Evolutionary conservation across 116 monocot genomes (phyloP).

Genomic region (Papilionanthe hybrid): DNA sequence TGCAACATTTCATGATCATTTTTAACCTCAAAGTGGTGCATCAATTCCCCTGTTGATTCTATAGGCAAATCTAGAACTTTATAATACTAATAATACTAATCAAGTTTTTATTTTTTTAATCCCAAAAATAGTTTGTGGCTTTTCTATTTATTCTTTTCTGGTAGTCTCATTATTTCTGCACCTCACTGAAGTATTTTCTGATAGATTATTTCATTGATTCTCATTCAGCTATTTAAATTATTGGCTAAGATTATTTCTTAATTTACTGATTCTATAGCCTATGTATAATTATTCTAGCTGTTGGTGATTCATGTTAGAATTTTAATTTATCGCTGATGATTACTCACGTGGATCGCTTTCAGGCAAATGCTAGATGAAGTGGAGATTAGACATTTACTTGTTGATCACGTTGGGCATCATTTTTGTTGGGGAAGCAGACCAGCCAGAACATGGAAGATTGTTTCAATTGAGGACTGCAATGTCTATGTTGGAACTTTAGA

Average conservation of each 20-base stretch:
- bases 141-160: background rate
- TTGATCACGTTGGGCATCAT: slow-evolving; percentile 84
- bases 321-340: slow-evolving; percentile 4
- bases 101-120: background rate
- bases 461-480: slow-evolving; percentile 89
- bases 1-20: background rate
- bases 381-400: slow-evolving; percentile 79
- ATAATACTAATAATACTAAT: background rate
- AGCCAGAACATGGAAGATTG: slow-evolving; percentile 80
- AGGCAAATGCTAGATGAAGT: slow-evolving; percentile 88
- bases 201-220: background rate
- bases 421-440: slow-evolving; percentile 92
- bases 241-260: background rate
- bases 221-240: background rate
- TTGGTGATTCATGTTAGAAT: background rate
- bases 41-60: background rate
- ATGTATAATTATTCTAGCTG: background rate
- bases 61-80: background rate
- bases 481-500: slow-evolving; percentile 91
- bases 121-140: background rate
- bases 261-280: background rate
- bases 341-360: background rate
- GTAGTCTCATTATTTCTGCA: background rate
- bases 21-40: background rate
- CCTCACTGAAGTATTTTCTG: background rate